A percentile compares a stretch with the other conserved stretches of the same genome.
phyloP scores from a whole-genome alignment of 2,329 filamentous ascomycete species.

The Diplodia scrobiculata region DNA sequence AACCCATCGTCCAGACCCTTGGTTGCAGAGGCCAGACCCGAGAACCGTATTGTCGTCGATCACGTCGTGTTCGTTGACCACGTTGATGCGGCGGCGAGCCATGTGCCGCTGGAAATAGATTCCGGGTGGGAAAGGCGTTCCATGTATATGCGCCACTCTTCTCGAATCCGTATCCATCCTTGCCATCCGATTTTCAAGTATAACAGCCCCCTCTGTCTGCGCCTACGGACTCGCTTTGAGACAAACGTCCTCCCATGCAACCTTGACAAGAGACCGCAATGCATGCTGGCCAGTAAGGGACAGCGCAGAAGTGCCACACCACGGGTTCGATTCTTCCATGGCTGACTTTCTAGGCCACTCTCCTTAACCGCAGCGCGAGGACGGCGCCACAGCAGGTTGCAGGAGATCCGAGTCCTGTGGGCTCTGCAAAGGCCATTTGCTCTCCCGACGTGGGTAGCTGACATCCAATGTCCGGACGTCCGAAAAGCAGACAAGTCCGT shows the following conservation, averaged over 20 bases:
- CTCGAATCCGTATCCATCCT: background rate
- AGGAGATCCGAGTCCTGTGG: too few species aligned
- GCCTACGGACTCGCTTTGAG: background rate
- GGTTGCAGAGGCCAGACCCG: slow-evolving; percentile 9
- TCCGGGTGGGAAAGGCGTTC: background rate
- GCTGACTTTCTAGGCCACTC: background rate
- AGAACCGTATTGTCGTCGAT: background rate
- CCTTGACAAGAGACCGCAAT: background rate
- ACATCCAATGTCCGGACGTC: too few species aligned
- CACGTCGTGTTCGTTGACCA: slow-evolving; percentile 9
- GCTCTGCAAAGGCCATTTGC: too few species aligned
- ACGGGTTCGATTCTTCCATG: slow-evolving; percentile 1
- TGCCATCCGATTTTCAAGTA: background rate
- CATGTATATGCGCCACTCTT: too few species aligned
- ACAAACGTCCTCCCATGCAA: background rate
- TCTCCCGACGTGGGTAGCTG: too few species aligned
- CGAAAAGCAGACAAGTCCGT: too few species aligned
- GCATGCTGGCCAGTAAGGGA: slow-evolving; percentile 1
- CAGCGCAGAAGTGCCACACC: background rate
- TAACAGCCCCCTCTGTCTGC: slow-evolving; percentile 5
- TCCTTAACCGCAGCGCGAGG: background rate
- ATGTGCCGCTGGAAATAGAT: background rate
- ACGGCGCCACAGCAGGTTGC: background rate
- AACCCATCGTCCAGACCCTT: slow-evolving; percentile 1
- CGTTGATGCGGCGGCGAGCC: background rate